Evolutionary conservation across 163 green algal species (phyloP).

Genomic region (Volvox carteri): DNA sequence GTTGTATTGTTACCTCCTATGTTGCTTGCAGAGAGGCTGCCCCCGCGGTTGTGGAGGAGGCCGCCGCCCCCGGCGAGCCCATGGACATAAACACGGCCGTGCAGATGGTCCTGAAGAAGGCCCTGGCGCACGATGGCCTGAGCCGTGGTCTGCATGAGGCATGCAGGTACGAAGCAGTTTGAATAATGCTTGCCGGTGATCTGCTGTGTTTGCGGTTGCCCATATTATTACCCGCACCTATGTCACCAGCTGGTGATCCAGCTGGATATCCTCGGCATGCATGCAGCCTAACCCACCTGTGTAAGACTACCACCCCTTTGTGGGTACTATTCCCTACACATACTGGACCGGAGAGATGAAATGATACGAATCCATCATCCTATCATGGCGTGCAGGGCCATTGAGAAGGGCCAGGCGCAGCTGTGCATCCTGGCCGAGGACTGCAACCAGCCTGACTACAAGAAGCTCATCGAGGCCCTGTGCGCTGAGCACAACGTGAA

Average conservation of each 20-base stretch:
- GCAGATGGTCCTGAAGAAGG: constrained; percentile 97
- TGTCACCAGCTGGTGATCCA: too few relatives aligned
- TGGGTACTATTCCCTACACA: too few relatives aligned
- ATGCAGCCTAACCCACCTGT: too few relatives aligned
- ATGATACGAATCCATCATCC: too few relatives aligned
- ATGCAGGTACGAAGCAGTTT: constrained; percentile 37
- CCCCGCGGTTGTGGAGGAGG: constrained; percentile 73
- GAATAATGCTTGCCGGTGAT: too few relatives aligned
- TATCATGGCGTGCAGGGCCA: constrained; percentile 65
- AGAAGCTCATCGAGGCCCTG: constrained; percentile 99
- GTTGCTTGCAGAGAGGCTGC: constrained; percentile 70
- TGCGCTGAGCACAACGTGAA: constrained; percentile 98
- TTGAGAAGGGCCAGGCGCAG: constrained; percentile 92
- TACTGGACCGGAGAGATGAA: too few relatives aligned
- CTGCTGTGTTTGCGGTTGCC: too few relatives aligned
- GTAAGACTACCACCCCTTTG: too few relatives aligned
- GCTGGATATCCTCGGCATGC: too few relatives aligned
- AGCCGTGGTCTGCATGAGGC: constrained; percentile 95
- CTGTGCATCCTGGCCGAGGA: constrained; percentile 98
- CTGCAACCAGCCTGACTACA: constrained; percentile 99
- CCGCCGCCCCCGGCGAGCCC: constrained; percentile 86
- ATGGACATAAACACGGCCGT: constrained; percentile 98
- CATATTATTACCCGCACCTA: too few relatives aligned
- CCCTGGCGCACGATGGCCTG: constrained; percentile 96
- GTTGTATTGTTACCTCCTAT: background rate